Evolutionary conservation across 2,329 filamentous ascomycete genomes (phyloP), one percentile per base, ranked within the genome.

Genomic region (Venturia nashicola): DNA sequence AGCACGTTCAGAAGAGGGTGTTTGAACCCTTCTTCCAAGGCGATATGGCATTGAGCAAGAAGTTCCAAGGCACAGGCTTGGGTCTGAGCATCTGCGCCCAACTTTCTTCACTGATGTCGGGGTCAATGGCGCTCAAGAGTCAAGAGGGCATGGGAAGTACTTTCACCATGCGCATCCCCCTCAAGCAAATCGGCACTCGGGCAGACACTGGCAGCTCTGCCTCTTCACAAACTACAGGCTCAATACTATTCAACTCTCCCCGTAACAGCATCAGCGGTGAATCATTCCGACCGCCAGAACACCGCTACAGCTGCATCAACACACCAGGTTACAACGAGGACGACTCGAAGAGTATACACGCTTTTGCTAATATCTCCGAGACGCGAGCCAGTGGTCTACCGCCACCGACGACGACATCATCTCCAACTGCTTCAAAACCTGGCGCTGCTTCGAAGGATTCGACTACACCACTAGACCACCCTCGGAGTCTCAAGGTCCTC

Each of bases 21-120:
- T 97, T 97, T 72, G 92, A 96, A 73, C 92, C 92, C 0, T 97
- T 97, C 71, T 89, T 96, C 0, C 92, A 97, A 74, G 92, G 89
- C n/a, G 91, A 96, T 71, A 77, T 94, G 1, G 89, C 91, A 0
- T 77, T 97, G 18, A 95, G 89, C 77, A 95, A 91, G 74, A 94
- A 94, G 71, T 95, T 87, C 71, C 91, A 91, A 20, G 92, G 92
- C 18, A 96, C 92, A 0, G 92, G 92, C 4, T 78, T 96, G 1
- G 92, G 92, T 1, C 75, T 97, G 63, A 93, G 89, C 70, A 97
- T 97, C 69, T 96, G 91, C 75, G 87, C 90, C 23, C 92, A 97
- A 72, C 78, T 97, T 44, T 89, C 91, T 3, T 84, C 80, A 18
- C 77, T 96, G 18, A 96, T 97, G 90, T 86, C 86, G 61, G 92